phyloP scores from a whole-genome alignment of 257 asterid species.

The Echites panduratus region DNA sequence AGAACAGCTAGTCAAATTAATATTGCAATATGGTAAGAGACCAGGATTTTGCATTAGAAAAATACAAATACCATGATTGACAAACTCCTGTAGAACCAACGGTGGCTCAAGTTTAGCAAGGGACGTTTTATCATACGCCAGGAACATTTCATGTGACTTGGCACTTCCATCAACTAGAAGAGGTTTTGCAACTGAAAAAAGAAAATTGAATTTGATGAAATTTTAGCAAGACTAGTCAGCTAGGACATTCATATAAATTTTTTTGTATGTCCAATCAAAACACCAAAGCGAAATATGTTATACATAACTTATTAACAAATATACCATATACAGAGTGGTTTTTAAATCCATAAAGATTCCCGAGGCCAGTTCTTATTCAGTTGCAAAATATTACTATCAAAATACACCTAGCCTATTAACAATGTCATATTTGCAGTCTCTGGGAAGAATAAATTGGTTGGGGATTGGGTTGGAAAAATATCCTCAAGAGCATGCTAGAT shows the following conservation, averaged over 20 bases:
- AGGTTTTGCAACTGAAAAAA: conserved; percentile 76
- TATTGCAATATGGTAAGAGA: neutral
- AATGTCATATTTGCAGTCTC: no score
- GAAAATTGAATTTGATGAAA: neutral
- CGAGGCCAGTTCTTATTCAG: neutral
- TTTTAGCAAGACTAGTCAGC: neutral
- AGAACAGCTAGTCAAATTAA: neutral
- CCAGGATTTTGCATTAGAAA: neutral
- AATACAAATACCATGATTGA: conserved; percentile 63
- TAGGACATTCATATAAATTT: neutral
- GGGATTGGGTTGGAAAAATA: neutral
- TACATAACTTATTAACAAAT: neutral
- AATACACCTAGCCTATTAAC: neutral
- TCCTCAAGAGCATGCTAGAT: neutral
- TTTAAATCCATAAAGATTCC: neutral
- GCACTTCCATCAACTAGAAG: conserved; percentile 45
- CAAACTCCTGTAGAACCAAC: conserved; percentile 79
- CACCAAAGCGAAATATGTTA: neutral
- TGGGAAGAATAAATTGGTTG: neutral
- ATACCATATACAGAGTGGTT: neutral
- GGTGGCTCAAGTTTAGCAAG: conserved; percentile 83
- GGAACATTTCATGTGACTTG: conserved; percentile 71
- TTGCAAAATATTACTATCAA: neutral
- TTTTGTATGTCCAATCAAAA: neutral
- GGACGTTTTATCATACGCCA: conserved; percentile 68